Conservation (phyloP, 73 alveolate species). For the Blepharisma stoltei region DNA sequence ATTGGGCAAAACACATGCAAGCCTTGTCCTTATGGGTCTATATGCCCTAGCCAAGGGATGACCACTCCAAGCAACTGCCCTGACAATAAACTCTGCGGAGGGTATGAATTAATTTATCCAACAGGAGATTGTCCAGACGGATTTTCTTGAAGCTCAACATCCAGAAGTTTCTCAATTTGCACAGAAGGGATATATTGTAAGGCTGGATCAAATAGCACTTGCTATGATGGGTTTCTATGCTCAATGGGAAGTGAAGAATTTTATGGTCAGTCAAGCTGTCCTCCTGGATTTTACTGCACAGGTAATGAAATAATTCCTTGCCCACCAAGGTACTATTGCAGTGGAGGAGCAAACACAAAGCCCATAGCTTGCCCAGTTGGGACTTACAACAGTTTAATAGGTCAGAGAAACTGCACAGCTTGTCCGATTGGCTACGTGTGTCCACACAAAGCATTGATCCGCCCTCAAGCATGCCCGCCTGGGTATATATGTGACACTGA, state of each 20-base stretch:
- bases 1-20: conserved; percentile 29
- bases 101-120: conserved; percentile 35
- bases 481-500: conserved; percentile 72
- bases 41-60: conserved; percentile 51
- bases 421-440: conserved; percentile 78
- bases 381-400: conserved; percentile 62
- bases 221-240: conserved; percentile 66
- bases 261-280: conserved; percentile 68
- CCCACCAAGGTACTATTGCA: conserved; percentile 81
- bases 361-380: conserved; percentile 73
- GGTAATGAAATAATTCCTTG: conserved; percentile 55
- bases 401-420: conserved; percentile 63
- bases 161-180: conserved; percentile 16
- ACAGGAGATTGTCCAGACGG: conserved; percentile 37
- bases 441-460: conserved; percentile 63
- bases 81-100: conserved; percentile 28
- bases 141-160: background rate
- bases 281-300: conserved; percentile 74
- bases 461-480: conserved; percentile 68
- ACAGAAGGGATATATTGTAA: conserved; percentile 6
- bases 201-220: conserved; percentile 35
- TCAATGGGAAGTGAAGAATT: conserved; percentile 51
- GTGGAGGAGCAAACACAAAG: conserved; percentile 65
- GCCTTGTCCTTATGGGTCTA: conserved; percentile 41
- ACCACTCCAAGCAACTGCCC: conserved; percentile 37